phyloP scores from a whole-genome alignment of 23 red algal species.

The Gracilaria caudata region DNA sequence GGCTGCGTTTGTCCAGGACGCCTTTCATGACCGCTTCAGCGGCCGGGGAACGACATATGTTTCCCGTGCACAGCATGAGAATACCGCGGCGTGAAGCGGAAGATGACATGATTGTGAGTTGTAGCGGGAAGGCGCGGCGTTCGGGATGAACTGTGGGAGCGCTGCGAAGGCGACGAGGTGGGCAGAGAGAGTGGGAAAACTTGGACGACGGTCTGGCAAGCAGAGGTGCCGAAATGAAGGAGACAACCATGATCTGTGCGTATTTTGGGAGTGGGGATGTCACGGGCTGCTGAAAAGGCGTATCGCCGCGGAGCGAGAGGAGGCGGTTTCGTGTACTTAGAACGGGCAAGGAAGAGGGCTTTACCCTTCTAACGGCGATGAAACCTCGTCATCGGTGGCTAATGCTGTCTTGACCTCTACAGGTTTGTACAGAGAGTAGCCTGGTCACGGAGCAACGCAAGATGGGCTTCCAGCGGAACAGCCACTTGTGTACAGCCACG shows the following conservation, averaged over 20 bases:
- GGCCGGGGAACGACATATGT: slow-evolving; percentile 93
- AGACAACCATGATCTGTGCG: background rate
- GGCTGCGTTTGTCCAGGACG: slow-evolving; percentile 45
- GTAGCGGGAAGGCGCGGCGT: background rate
- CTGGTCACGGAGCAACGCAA: no score
- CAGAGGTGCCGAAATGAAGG: slow-evolving; percentile 1
- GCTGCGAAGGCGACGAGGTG: background rate
- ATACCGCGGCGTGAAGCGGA: slow-evolving; percentile 34
- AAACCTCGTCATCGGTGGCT: background rate
- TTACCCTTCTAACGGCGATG: background rate
- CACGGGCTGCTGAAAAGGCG: background rate
- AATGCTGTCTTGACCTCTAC: no score
- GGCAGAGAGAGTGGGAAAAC: background rate
- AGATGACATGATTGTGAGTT: background rate
- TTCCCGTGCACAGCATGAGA: slow-evolving; percentile 89
- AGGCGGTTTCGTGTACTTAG: background rate
- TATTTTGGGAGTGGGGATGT: background rate
- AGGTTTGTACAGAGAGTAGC: no score
- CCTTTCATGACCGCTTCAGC: slow-evolving; percentile 83
- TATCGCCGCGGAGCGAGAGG: background rate
- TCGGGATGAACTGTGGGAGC: background rate
- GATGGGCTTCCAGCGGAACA: background rate
- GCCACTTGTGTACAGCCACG: slow-evolving; percentile 7
- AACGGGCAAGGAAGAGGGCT: no score
- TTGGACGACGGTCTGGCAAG: background rate